These are phyloP conservation scores for Antitrichia curtipendula DNA, from an alignment of 225 moss, liverwort and hornwort species.

Conservation along the genomic window DNA sequence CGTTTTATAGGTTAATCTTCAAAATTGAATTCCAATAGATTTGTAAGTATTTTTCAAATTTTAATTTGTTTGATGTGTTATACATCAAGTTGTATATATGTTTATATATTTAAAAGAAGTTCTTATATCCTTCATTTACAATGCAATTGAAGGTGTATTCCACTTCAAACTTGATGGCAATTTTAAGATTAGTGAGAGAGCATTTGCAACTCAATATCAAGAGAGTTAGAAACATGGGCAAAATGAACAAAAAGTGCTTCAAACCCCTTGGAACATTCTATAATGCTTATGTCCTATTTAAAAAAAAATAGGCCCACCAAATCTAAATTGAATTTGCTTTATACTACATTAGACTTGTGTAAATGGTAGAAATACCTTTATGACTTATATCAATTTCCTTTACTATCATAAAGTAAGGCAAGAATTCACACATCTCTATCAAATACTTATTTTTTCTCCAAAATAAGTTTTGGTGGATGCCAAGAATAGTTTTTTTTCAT, in stretches of 20 bases:
- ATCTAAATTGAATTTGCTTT: not conserved
- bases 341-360: not conserved
- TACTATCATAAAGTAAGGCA: rapidly evolving
- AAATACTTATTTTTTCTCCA: not conserved
- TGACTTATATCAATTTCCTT: not conserved
- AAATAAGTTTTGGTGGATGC: not conserved
- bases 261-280: no score
- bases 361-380: not conserved
- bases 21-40: not conserved
- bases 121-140: not conserved
- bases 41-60: not conserved
- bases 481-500: not conserved
- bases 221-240: rapidly evolving
- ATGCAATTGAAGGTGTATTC: not conserved
- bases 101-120: not conserved
- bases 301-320: rapidly evolving
- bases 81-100: not conserved
- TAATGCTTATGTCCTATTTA: no score
- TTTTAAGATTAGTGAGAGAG: no score
- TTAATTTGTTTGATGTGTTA: not conserved
- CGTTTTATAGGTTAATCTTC: no score
- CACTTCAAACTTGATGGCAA: not conserved
- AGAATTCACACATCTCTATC: not conserved
- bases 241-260: no score
- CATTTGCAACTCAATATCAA: no score